These are phyloP conservation scores for Microascus cirrosus DNA, from an alignment of 2,329 filamentous ascomycete genomes.

Conservation along the genomic window DNA sequence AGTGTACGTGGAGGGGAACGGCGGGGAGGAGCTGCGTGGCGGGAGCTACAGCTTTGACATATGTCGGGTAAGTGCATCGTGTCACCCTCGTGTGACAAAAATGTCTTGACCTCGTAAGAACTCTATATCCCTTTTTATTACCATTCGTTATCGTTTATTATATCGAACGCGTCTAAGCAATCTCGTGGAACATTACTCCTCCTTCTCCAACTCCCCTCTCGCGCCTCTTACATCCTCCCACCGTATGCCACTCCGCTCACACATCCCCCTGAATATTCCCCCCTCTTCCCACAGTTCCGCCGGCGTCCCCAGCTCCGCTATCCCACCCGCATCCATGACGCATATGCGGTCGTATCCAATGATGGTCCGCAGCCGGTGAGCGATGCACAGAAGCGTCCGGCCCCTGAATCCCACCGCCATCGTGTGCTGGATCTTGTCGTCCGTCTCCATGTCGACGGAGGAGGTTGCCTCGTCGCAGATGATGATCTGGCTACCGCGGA, in stretches of 20 bases:
- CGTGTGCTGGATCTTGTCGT: conserved; percentile 86
- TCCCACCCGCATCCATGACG: conserved; percentile 84
- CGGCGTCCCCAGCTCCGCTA: conserved; percentile 78
- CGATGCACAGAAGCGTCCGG: conserved; percentile 84
- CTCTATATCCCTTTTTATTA: not conserved
- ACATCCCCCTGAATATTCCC: conserved; percentile 84
- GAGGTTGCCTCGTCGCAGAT: conserved; percentile 95
- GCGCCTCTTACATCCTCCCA: conserved; percentile 40
- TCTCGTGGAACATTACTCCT: not conserved
- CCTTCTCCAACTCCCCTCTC: conserved; percentile 19
- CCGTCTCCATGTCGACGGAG: conserved; percentile 90
- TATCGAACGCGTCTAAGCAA: not conserved
- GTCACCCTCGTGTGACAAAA: not conserved
- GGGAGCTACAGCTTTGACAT: not conserved
- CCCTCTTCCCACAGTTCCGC: conserved; percentile 55
- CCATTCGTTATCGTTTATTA: not conserved
- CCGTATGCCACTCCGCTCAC: conserved; percentile 70
- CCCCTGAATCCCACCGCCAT: conserved; percentile 78
- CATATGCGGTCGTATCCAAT: conserved; percentile 91
- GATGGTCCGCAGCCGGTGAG: conserved; percentile 84
- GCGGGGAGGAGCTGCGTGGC: not conserved
- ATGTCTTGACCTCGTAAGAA: not conserved
- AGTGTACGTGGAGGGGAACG: not conserved
- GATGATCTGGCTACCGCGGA: conserved; percentile 81
- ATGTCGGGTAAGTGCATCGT: not conserved